Conservation (phyloP, 129 eudicot genomes). For the Centaurea solstitialis region DNA sequence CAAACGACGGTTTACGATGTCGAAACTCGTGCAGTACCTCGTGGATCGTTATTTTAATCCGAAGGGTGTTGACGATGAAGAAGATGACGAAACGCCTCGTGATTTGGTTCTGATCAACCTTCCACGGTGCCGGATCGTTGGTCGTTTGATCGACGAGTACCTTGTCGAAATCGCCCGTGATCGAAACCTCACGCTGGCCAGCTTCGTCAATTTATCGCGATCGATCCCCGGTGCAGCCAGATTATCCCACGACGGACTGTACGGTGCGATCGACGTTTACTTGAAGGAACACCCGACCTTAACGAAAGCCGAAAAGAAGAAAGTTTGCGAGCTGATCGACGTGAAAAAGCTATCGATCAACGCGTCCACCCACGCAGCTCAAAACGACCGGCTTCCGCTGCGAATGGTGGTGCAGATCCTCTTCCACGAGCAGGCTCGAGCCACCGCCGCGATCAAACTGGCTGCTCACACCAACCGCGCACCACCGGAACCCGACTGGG, state of each 20-base stretch:
- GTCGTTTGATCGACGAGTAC: slow-evolving; percentile 63
- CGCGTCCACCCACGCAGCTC: slow-evolving; percentile 83
- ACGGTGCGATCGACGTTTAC: slow-evolving; percentile 73
- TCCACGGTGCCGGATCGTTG: slow-evolving; percentile 54
- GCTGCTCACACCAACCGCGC: slow-evolving; percentile 27
- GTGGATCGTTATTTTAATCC: slow-evolving; percentile 47
- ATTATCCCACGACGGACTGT: slow-evolving; percentile 78
- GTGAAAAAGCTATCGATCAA: slow-evolving; percentile 61
- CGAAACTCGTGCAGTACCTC: slow-evolving; percentile 66
- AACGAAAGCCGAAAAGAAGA: slow-evolving; percentile 72
- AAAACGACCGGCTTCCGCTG: slow-evolving; percentile 79
- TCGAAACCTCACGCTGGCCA: slow-evolving; percentile 41
- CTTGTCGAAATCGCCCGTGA: slow-evolving; percentile 66
- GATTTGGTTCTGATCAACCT: slow-evolving; percentile 42
- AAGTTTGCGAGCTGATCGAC: slow-evolving; percentile 66
- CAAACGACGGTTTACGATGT: slow-evolving; percentile 58
- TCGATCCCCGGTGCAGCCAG: slow-evolving; percentile 69
- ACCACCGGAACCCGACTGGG: slow-evolving; percentile 50
- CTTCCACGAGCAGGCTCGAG: slow-evolving; percentile 69
- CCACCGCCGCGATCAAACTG: slow-evolving; percentile 44
- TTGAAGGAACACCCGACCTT: slow-evolving; percentile 71
- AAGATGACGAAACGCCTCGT: slow-evolving; percentile 9
- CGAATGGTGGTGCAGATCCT: slow-evolving; percentile 83
- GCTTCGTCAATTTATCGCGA: slow-evolving; percentile 48
- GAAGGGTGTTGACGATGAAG: slow-evolving; percentile 18